Conservation (phyloP, 1,139 yeast genomes). For the Diutina ranongensis region DNA sequence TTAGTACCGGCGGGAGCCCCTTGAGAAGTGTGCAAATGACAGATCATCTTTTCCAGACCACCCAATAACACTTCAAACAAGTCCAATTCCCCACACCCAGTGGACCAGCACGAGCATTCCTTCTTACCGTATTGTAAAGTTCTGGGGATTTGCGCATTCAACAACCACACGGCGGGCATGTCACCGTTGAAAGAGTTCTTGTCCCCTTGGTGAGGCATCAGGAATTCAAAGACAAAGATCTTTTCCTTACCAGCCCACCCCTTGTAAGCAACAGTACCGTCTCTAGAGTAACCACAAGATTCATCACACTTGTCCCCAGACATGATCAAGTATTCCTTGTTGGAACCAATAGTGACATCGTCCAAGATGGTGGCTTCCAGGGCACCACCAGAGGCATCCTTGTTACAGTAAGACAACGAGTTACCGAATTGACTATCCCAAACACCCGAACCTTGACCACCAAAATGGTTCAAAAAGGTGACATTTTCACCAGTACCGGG, state of each 20-base stretch:
- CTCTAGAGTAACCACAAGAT: constrained; percentile 1
- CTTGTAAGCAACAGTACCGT: constrained; percentile 5
- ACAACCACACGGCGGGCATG: constrained; percentile 95
- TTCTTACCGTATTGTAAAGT: constrained; percentile 78
- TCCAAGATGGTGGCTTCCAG: constrained; percentile 36
- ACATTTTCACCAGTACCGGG: constrained; percentile 17
- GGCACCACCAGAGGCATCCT: constrained; percentile 33
- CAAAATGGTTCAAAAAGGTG: constrained; percentile 18
- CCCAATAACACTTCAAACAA: constrained; percentile 60
- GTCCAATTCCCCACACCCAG: constrained; percentile 97
- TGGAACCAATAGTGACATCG: constrained; percentile 40
- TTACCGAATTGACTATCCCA: constrained; percentile 18
- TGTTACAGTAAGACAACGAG: constrained; percentile 18
- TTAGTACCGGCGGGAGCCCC: constrained; percentile 41
- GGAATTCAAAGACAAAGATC: constrained; percentile 5
- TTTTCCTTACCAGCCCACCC: constrained; percentile 5
- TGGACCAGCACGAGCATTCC: constrained; percentile 86
- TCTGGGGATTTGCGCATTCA: constrained; percentile 91
- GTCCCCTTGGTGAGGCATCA: constrained; percentile 8
- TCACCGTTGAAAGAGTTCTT: constrained; percentile 26
- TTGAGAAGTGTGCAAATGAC: constrained; percentile 66
- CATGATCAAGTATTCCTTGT: constrained; percentile 49
- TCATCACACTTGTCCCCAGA: constrained; percentile 40
- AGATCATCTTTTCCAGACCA: constrained; percentile 41
- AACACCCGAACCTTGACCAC: constrained; percentile 19